Evolutionary conservation across 805 yeast genomes (phyloP), one percentile per base, ranked within the genome.

Genomic region (Ogataea ramenticola): DNA sequence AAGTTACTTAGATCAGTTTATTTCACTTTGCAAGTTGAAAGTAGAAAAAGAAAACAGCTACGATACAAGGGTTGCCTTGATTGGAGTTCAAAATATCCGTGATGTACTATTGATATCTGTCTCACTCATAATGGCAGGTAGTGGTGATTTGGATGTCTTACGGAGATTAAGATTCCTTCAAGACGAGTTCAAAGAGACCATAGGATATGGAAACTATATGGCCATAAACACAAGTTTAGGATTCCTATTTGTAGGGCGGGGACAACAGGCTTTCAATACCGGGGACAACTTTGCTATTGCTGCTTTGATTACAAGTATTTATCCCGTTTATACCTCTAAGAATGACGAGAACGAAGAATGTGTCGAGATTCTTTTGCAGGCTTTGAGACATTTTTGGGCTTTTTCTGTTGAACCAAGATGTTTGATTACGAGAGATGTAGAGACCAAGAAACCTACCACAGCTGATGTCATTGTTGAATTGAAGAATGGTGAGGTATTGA

Each of bases 311-410:
- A 74, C 87, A 0, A 74, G 96, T 0, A 67, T 86, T n/a, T 80
- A 87, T 50, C 97, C 97, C 2, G 68, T 81, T 2, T 81, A 79
- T 48, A 83, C 32, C 5, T 29, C 32, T 4, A 29, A 29, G 57
- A 57, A 15, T 67, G 65, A 24, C 27, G 27, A 24, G 6, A 24
- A 24, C 10, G 27, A 24, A 24, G 57, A 57, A 15, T 67, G 65
- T n/a, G 67, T 70, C 37, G 79, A 76, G 42, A 77, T 83, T 19
- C 88, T 86, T 56, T 60, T 91, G 43, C 96, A 88, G 59, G 96
- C 95, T 2, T 65, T 89, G 32, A 71, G 96, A 36, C 95, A 89
- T 60, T 82, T 93, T 50, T 93, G 98, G 97, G 83, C 89, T 1
- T 64, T 93, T 47, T 77, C 95, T 0, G 82, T 84, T 4, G 89